These are phyloP conservation scores for Akanthomyces uredinophilus DNA, from an alignment of 2,329 filamentous ascomycete genomes.

Conservation along the genomic window DNA sequence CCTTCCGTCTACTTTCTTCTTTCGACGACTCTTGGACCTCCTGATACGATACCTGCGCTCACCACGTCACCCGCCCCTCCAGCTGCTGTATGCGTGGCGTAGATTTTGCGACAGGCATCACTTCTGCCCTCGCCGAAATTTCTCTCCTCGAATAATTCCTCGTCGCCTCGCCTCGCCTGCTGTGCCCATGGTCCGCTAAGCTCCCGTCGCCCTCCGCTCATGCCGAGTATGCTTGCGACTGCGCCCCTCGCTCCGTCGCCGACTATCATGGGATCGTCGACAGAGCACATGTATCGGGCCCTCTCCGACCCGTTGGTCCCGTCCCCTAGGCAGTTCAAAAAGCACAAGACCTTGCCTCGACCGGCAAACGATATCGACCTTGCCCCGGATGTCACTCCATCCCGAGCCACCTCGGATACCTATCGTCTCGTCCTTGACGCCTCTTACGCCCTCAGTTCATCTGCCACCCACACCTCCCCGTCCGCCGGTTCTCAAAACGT, in stretches of 20 bases:
- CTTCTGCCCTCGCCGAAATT: background rate
- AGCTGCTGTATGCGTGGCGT: background rate
- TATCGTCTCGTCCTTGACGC: slow-evolving; percentile 26
- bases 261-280: slow-evolving; percentile 29
- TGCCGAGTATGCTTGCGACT: slow-evolving; percentile 26
- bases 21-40: background rate
- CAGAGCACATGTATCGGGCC: slow-evolving; percentile 25
- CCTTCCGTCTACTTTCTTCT: background rate
- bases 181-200: slow-evolving; percentile 2
- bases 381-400: slow-evolving; percentile 21
- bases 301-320: slow-evolving; percentile 21
- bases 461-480: slow-evolving; percentile 26
- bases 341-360: slow-evolving; percentile 40
- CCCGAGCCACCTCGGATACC: slow-evolving; percentile 19
- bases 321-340: slow-evolving; percentile 39
- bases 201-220: slow-evolving; percentile 1
- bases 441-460: slow-evolving; percentile 17
- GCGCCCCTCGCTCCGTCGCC: slow-evolving; percentile 24
- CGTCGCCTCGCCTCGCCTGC: background rate
- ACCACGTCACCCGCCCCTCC: background rate
- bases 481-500: slow-evolving; percentile 34
- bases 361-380: slow-evolving; percentile 25
- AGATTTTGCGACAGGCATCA: background rate
- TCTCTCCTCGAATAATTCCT: background rate
- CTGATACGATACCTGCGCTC: background rate